These are phyloP conservation scores for Psilocybe azurescens DNA, from an alignment of 768 basidiomycete genomes.

Conservation along the genomic window DNA sequence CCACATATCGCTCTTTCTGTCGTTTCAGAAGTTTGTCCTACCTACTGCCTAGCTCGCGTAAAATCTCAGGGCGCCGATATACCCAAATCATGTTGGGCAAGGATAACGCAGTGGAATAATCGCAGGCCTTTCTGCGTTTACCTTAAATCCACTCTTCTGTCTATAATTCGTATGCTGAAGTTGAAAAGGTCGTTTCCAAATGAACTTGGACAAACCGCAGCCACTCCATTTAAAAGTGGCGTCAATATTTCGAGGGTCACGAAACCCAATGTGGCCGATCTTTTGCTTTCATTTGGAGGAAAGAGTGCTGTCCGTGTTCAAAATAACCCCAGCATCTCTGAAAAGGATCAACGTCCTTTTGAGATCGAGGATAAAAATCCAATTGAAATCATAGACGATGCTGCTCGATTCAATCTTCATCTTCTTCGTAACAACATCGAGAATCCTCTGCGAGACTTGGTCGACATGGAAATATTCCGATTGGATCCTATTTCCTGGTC, in stretches of 20 bases:
- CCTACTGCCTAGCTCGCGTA: conserved; percentile 59
- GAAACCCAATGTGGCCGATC: conserved; percentile 49
- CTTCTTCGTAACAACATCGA: conserved; percentile 55
- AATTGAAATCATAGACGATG: conserved; percentile 54
- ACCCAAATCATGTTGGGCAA: conserved; percentile 57
- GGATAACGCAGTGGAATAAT: conserved; percentile 55
- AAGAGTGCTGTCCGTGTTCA: conserved; percentile 48
- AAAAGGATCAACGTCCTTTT: conserved; percentile 40
- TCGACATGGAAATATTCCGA: conserved; percentile 58
- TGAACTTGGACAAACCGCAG: conserved; percentile 33
- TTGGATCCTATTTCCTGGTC: conserved; percentile 50
- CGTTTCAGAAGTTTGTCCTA: conserved; percentile 58
- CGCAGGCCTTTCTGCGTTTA: conserved; percentile 58
- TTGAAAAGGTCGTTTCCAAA: conserved; percentile 44
- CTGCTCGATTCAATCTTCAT: conserved; percentile 64
- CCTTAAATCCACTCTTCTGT: conserved; percentile 50
- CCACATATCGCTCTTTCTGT: conserved; percentile 54
- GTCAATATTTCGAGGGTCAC: conserved; percentile 53
- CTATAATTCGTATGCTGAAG: conserved; percentile 49
- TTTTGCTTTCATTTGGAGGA: conserved; percentile 51
- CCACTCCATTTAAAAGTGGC: conserved; percentile 36
- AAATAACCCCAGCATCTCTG: conserved; percentile 45
- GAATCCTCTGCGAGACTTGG: conserved; percentile 49
- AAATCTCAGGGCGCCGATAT: conserved; percentile 36
- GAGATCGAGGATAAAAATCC: conserved; percentile 38